A percentile compares a stretch with the other conserved stretches of the same genome.
Evolutionary conservation across 371 early-diverging fungal species (phyloP).

Genomic region (Haplosporangium sp.): DNA sequence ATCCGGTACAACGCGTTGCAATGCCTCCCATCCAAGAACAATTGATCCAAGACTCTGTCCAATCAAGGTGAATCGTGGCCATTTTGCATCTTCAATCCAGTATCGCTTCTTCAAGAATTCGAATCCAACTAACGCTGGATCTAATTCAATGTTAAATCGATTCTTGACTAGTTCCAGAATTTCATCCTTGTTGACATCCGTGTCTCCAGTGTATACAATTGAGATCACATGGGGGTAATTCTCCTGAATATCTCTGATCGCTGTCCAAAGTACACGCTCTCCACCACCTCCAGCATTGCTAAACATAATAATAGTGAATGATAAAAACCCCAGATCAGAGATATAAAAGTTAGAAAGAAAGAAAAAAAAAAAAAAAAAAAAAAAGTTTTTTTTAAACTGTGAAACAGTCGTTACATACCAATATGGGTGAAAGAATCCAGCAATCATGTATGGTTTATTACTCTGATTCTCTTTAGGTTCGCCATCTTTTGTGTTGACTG

Average conservation of each 20-base stretch:
- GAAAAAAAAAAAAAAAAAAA: background rate
- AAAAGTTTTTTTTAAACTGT: background rate
- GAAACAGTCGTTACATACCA: constrained; percentile 60
- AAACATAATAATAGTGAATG: background rate
- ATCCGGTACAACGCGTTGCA: constrained; percentile 79
- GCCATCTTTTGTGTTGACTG: background rate
- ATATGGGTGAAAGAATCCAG: constrained; percentile 92
- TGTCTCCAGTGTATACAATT: constrained; percentile 87
- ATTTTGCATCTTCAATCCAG: constrained; percentile 80
- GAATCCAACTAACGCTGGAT: constrained; percentile 68
- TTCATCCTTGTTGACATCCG: constrained; percentile 60
- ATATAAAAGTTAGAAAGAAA: background rate
- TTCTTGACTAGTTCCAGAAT: constrained; percentile 73
- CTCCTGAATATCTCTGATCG: constrained; percentile 80
- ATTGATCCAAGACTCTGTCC: constrained; percentile 89
- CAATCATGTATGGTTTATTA: constrained; percentile 54
- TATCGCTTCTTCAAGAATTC: constrained; percentile 71
- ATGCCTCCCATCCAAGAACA: constrained; percentile 81
- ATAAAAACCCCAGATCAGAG: background rate
- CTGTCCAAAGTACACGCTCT: constrained; percentile 95
- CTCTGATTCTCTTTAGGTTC: constrained; percentile 3
- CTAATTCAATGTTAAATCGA: constrained; percentile 80
- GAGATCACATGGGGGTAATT: constrained; percentile 71
- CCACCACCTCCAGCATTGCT: constrained; percentile 96
- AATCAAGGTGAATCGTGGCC: constrained; percentile 84